Base-by-base conservation (phyloP, 352 stramenopile genomes). In the Lagenidium giganteum region DNA sequence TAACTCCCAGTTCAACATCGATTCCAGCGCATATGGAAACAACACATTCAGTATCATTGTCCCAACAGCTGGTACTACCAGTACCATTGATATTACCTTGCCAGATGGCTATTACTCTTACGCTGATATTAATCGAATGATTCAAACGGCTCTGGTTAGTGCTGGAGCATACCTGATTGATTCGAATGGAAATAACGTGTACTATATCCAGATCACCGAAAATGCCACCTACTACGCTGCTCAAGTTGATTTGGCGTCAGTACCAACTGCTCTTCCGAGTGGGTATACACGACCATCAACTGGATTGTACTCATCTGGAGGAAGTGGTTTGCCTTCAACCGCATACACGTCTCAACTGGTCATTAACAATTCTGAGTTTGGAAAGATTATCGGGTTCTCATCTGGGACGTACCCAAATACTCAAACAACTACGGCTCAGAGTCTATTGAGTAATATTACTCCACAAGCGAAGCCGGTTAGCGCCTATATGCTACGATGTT, bases 101-200 rank as follows among this genome's bases (percentile, higher is more conserved):
- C 16, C 36, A 16, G 43, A 59, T 49, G 55, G 44, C 14, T 30
- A 25, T 18, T 64, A 60, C 38, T n/a, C 11, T 11, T 59, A 60
- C 36, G 7, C 17, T 50, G 44, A 64, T 49, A 44, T 64, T 14
- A 52, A 47, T 34, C 17, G 16, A 13, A 51, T 24, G 23, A 64
- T 60, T 47, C 48, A 60, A 26, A 46, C 8, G 11, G 32, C 23
- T 18, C 31, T 64, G 12, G 29, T 47, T 27, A 27, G 41, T 27
- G 40, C 28, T 30, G 55, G 55, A 29, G 49, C 49, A 2, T 64
- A 64, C 43, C 35, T 64, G 11, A 55, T 60, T 30, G 42, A 64
- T 35, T 2, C 32, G 1, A 29, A 52, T 24, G 44, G 44, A 7
- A 55, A 59, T 25, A 38, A 54, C 14, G 28, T 54, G 2, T 39